Percentiles rank a stretch among this genome's conserved stretches.
phyloP scores from a whole-genome alignment of 2,329 filamentous ascomycete species.

The Exophiala oligosperma region DNA sequence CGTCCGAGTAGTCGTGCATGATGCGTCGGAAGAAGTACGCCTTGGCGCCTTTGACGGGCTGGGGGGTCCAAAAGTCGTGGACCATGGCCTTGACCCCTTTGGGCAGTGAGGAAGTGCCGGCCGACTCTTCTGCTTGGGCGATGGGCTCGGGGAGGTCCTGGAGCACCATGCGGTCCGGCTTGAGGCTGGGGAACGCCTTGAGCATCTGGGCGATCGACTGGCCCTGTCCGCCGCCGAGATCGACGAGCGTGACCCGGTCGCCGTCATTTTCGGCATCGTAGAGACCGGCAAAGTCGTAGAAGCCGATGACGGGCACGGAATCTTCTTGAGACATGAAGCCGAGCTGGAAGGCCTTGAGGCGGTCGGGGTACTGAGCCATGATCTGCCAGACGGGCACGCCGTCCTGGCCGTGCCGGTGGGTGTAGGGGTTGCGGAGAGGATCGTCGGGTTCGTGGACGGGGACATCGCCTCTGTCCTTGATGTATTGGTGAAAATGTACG shows the following conservation, averaged over 20 bases:
- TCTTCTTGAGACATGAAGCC: slow-evolving; percentile 26
- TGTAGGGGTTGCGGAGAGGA: slow-evolving; percentile 29
- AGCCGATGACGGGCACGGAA: slow-evolving; percentile 14
- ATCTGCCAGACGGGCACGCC: slow-evolving; percentile 32
- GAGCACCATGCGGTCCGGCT: slow-evolving; percentile 12
- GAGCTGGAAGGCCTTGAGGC: slow-evolving; percentile 32
- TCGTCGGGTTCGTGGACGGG: slow-evolving; percentile 15
- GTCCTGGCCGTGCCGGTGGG: slow-evolving; percentile 29
- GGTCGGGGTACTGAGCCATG: slow-evolving; percentile 28
- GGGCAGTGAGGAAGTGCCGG: slow-evolving; percentile 13
- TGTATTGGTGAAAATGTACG: slow-evolving; percentile 12
- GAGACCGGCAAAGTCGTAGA: slow-evolving; percentile 16
- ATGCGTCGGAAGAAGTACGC: slow-evolving; percentile 35
- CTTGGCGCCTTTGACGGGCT: slow-evolving; percentile 27
- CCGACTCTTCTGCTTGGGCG: slow-evolving; percentile 6
- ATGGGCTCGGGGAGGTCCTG: slow-evolving; percentile 19
- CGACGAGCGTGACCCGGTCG: slow-evolving; percentile 18
- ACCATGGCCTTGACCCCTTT: slow-evolving; percentile 19
- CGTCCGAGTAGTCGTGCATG: slow-evolving; percentile 33
- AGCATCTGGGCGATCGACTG: slow-evolving; percentile 22
- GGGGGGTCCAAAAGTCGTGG: slow-evolving; percentile 25
- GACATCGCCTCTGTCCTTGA: slow-evolving; percentile 7
- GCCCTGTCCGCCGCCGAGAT: slow-evolving; percentile 26
- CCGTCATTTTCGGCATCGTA: slow-evolving; percentile 5
- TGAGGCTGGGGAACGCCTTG: slow-evolving; percentile 10